Evolutionary conservation across 2,329 filamentous ascomycete species (phyloP).

Genomic region (Penicillium sp.): DNA sequence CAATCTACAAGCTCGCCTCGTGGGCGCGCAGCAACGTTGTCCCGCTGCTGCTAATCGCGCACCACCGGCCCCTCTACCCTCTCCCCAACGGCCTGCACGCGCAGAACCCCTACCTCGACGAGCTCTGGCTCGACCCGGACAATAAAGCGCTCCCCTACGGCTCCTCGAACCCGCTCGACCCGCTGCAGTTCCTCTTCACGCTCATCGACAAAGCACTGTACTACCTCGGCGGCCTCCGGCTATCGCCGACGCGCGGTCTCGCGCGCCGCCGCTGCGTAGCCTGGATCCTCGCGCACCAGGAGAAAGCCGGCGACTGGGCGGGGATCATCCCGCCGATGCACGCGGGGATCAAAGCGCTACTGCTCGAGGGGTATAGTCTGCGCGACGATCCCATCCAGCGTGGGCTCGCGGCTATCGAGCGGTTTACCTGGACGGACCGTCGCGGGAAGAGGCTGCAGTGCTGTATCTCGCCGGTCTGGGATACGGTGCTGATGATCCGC

Average conservation of each 20-base stretch:
- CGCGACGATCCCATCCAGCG: slow-evolving; percentile 25
- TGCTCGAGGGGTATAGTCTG: slow-evolving; percentile 34
- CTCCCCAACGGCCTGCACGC: slow-evolving; percentile 30
- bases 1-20: slow-evolving; percentile 36
- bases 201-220: slow-evolving; percentile 26
- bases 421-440: slow-evolving; percentile 31
- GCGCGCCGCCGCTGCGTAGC: slow-evolving; percentile 30
- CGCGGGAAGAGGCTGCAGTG: slow-evolving; percentile 36
- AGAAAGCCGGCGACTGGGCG: slow-evolving; percentile 38
- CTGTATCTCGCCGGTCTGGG: slow-evolving; percentile 39
- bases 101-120: slow-evolving; percentile 36
- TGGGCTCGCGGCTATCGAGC: slow-evolving; percentile 34
- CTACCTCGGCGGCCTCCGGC: slow-evolving; percentile 23
- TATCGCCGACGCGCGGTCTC: slow-evolving; percentile 16
- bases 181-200: slow-evolving; percentile 1
- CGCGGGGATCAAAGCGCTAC: slow-evolving; percentile 30
- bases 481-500: slow-evolving; percentile 41
- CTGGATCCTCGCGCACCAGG: slow-evolving; percentile 41
- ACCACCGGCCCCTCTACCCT: slow-evolving; percentile 36
- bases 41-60: slow-evolving; percentile 26
- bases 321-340: slow-evolving; percentile 38
- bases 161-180: background rate
- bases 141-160: slow-evolving; percentile 28
- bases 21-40: slow-evolving; percentile 24
- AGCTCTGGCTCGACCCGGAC: slow-evolving; percentile 35